Evolutionary conservation across 2,329 filamentous ascomycete genomes (phyloP).

Genomic region (Mollisiaceae sp.): DNA sequence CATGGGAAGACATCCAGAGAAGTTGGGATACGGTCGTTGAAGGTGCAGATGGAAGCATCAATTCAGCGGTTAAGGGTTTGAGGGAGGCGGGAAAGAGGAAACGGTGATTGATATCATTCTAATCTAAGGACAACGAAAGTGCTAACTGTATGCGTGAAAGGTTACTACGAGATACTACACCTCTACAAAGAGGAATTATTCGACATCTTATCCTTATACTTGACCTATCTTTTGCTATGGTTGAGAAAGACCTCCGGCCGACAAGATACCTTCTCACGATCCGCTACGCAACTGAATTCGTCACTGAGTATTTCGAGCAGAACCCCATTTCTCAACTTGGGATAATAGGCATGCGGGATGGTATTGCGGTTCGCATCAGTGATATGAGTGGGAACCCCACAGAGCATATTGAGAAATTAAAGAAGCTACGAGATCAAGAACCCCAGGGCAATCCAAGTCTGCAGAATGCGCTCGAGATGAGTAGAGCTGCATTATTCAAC

Average conservation of each 20-base stretch:
- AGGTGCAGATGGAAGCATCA: slow-evolving; percentile 78
- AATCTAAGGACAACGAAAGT: not conserved
- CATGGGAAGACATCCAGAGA: slow-evolving; percentile 70
- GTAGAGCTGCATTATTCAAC: slow-evolving; percentile 87
- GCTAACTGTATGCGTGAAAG: slow-evolving; percentile 48
- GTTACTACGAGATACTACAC: slow-evolving; percentile 90
- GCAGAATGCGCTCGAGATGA: slow-evolving; percentile 97
- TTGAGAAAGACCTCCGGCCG: slow-evolving; percentile 91
- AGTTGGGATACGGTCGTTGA: slow-evolving; percentile 79
- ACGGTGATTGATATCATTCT: slow-evolving; percentile 51
- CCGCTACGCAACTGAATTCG: slow-evolving; percentile 84
- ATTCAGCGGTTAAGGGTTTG: slow-evolving; percentile 71
- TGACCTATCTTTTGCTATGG: slow-evolving; percentile 92
- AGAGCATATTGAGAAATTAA: slow-evolving; percentile 81
- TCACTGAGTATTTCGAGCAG: slow-evolving; percentile 95
- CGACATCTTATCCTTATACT: slow-evolving; percentile 91
- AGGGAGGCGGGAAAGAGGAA: slow-evolving; percentile 84
- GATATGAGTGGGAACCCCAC: slow-evolving; percentile 91
- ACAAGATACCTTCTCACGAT: slow-evolving; percentile 84
- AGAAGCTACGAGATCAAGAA: slow-evolving; percentile 68
- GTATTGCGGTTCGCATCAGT: slow-evolving; percentile 82
- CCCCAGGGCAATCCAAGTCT: slow-evolving; percentile 78
- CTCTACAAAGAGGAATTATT: slow-evolving; percentile 94
- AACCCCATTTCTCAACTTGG: slow-evolving; percentile 97
- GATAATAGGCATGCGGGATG: slow-evolving; percentile 91